These are phyloP conservation scores for Arthrinium puccinioides DNA, from an alignment of 2,329 filamentous ascomycete genomes.

Conservation along the genomic window DNA sequence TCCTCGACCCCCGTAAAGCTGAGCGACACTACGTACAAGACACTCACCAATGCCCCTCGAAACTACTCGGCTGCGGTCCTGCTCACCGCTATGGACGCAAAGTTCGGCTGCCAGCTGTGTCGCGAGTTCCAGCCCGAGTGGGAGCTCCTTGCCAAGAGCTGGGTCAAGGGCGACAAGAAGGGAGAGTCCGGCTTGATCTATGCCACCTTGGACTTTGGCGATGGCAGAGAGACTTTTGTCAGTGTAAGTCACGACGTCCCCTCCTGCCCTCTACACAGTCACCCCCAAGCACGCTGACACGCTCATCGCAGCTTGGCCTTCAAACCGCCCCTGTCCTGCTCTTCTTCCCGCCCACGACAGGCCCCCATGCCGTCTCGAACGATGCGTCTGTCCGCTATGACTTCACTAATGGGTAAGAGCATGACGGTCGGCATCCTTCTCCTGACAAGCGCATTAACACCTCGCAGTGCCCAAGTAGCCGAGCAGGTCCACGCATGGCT, in stretches of 20 bases:
- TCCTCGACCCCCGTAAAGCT: conserved; percentile 66
- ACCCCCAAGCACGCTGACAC: too few species aligned
- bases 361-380: conserved; percentile 67
- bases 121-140: conserved; percentile 91
- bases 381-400: conserved; percentile 75
- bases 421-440: conserved; percentile 5
- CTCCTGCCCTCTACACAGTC: background rate
- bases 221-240: conserved; percentile 80
- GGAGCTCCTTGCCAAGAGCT: conserved; percentile 79
- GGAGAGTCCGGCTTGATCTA: conserved; percentile 69
- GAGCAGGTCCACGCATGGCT: conserved; percentile 78
- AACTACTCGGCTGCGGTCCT: conserved; percentile 80
- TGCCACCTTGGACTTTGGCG: conserved; percentile 77
- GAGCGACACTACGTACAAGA: conserved; percentile 65
- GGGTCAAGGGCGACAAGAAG: conserved; percentile 76
- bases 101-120: conserved; percentile 82
- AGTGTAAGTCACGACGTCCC: conserved; percentile 49
- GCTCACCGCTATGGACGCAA: conserved; percentile 75
- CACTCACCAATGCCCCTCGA: conserved; percentile 68
- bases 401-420: conserved; percentile 68
- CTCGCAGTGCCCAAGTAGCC: conserved; percentile 58
- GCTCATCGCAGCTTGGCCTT: conserved; percentile 62
- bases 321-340: conserved; percentile 91
- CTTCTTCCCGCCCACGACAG: conserved; percentile 77
- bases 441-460: too few species aligned